These are phyloP conservation scores for Colletotrichum tropicale DNA, from an alignment of 2,329 filamentous ascomycete genomes.

Conservation along the genomic window DNA sequence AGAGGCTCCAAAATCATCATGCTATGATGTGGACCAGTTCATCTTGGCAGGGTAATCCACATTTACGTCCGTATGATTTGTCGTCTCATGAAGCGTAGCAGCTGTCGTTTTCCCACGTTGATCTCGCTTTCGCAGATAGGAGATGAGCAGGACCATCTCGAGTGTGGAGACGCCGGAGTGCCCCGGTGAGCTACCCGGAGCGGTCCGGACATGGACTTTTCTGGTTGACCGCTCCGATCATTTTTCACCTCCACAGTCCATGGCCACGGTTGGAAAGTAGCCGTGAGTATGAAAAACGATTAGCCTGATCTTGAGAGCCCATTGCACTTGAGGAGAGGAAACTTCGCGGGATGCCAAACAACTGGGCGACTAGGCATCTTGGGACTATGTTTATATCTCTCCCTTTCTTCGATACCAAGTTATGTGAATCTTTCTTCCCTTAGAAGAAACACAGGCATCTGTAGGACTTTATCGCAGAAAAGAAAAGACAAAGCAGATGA, in stretches of 20 bases:
- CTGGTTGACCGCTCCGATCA: neutral
- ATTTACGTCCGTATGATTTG: neutral
- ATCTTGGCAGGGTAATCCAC: neutral
- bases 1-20: neutral
- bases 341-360: neutral
- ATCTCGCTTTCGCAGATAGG: neutral
- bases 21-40: neutral
- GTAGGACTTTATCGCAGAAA: neutral
- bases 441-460: neutral
- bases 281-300: neutral
- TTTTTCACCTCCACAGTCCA: rapidly evolving
- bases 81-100: neutral
- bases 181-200: neutral
- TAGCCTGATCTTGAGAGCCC: rapidly evolving
- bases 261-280: rapidly evolving
- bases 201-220: neutral
- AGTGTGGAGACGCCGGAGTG: neutral
- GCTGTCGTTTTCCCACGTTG: neutral
- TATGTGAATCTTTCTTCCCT: too few species aligned
- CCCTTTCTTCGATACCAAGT: neutral
- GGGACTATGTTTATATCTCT: rapidly evolving
- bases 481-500: neutral
- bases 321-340: neutral
- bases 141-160: neutral
- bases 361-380: neutral